Conservation (phyloP, 345 rosid genomes). For the Alliaria petiolata region DNA sequence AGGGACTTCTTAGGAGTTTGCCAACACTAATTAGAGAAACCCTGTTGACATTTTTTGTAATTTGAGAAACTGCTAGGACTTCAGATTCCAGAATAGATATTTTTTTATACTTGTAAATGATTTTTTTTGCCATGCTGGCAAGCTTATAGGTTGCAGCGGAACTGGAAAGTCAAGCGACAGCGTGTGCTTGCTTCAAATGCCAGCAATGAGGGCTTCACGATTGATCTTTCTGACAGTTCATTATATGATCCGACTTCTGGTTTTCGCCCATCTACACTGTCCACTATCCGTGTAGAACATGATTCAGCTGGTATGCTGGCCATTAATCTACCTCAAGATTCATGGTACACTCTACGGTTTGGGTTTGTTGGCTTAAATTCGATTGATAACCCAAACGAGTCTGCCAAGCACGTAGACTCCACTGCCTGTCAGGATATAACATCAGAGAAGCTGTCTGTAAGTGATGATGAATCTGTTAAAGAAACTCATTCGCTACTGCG, state of each 20-base stretch:
- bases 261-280: slow-evolving; percentile 56
- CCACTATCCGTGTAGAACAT: slow-evolving; percentile 72
- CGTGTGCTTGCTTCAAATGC: slow-evolving; percentile 60
- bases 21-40: not conserved
- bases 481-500: slow-evolving; percentile 64
- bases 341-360: slow-evolving; percentile 68
- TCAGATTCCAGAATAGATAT: not conserved
- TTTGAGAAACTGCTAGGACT: slow-evolving; percentile 8
- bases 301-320: slow-evolving; percentile 93
- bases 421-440: slow-evolving; percentile 25
- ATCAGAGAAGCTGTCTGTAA: slow-evolving; percentile 40
- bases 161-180: slow-evolving; percentile 96
- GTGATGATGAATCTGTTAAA: slow-evolving; percentile 62
- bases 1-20: not conserved
- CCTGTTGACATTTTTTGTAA: not conserved
- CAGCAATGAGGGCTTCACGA: slow-evolving; percentile 77
- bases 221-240: slow-evolving; percentile 79
- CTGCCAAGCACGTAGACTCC: slow-evolving; percentile 32
- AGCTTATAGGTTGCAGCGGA: slow-evolving; percentile 88
- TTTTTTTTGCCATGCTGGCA: slow-evolving; percentile 3
- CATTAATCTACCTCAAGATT: slow-evolving; percentile 69
- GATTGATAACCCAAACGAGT: slow-evolving; percentile 25
- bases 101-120: not conserved
- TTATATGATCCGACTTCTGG: slow-evolving; percentile 44
- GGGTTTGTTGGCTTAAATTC: slow-evolving; percentile 61